These are phyloP conservation scores for Fonsecaea nubica DNA, from an alignment of 2,329 filamentous ascomycete species.

Conservation along the genomic window DNA sequence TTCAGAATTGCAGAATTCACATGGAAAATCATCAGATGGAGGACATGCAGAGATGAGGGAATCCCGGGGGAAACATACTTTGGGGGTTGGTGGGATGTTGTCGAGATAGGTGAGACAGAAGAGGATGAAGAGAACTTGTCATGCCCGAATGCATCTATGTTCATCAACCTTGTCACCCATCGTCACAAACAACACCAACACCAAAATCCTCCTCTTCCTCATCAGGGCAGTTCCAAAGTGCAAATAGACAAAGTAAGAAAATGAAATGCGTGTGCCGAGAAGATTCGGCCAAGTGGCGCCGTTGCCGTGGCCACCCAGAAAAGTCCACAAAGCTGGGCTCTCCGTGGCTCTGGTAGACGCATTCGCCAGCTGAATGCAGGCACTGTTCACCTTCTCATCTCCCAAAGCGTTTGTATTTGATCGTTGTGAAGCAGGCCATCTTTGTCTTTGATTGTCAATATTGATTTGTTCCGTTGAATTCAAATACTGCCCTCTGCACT, in stretches of 20 bases:
- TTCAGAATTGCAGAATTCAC: conserved; percentile 39
- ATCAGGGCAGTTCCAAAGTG: background rate
- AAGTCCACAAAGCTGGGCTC: background rate
- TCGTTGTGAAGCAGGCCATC: background rate
- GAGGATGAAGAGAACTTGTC: background rate
- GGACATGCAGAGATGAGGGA: background rate
- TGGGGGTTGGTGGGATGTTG: background rate
- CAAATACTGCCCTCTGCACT: background rate
- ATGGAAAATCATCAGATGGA: conserved; percentile 29
- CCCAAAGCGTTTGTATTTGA: background rate
- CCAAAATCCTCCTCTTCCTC: no score
- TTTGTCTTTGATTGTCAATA: background rate
- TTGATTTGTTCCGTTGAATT: conserved; percentile 7
- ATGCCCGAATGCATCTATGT: background rate
- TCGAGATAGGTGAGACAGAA: background rate
- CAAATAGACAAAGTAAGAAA: conserved; percentile 3
- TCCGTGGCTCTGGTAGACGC: background rate
- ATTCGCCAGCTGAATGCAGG: background rate
- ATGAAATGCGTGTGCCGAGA: background rate
- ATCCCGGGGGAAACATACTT: background rate
- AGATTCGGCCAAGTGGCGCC: background rate
- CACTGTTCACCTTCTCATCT: background rate
- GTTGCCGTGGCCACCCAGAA: conserved; percentile 2
- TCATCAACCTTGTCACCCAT: background rate
- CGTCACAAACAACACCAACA: no score